Base-by-base conservation (phyloP, 2,329 filamentous ascomycete genomes). In the Tolypocladium paradoxum region DNA sequence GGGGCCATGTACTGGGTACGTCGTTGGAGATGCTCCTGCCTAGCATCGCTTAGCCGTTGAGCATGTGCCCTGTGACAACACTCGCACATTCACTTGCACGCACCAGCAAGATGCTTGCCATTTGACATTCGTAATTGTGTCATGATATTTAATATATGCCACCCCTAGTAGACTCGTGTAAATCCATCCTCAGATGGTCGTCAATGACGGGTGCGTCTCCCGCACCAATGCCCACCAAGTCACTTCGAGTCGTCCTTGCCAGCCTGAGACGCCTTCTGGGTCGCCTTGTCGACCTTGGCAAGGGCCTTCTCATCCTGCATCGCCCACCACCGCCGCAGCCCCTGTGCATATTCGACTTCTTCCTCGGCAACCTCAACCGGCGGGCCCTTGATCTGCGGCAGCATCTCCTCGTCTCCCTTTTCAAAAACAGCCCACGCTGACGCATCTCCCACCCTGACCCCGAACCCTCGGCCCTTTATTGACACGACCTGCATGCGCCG, bases 341-440 rank as follows among this genome's bases (percentile, higher is more conserved):
- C 68, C 47, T 62, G 63, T 52, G 78, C 74, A 58, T 81, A 77
- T 31, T 67, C 68, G 49, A 68, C 69, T 65, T 84, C 82, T 31
- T 65, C 68, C 16, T 72, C 68, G 31, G 70, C 70, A 55, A 78
- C 72, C 65, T 85, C 82, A 22, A 85, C 74, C 0, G 81, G 81
- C 51, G 80, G 78, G 0, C 81, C 82, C 55, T 74, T 76, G 51
- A 84, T 76, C 66, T 84, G 77, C 43, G 77, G 69, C 45, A 74
- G 65, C 61, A 64, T 62, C 53, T 68, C 64, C 51, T 64, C 61
- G 47, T 69, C 65, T 3, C 66, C 66, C 38, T 68, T 66, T 58
- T 82, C 78, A 56, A 81, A 84, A 3, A 85, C 79, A 2, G 79
- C 82, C 78, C 83, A 85, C 52, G 78, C 76, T 18, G 79, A 83